Evolutionary conservation across 2,329 filamentous ascomycete genomes (phyloP).

Genomic region (Pseudogymnoascus verrucosus): DNA sequence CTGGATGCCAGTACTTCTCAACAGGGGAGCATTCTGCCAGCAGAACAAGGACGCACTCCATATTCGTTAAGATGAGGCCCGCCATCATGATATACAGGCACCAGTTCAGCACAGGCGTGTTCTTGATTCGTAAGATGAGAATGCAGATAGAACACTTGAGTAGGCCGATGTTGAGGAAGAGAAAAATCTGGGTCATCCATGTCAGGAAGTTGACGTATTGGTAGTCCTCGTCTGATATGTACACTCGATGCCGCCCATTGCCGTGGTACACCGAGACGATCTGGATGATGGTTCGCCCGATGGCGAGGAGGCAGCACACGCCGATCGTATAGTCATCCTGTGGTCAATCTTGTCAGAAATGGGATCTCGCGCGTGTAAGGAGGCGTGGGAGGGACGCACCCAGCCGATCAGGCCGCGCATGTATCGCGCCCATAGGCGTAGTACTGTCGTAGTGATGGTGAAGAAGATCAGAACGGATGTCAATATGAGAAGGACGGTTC

Average conservation of each 20-base stretch:
- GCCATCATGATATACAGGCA: too few relatives aligned
- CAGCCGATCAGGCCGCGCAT: constrained; percentile 26
- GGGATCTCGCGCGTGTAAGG: neutral
- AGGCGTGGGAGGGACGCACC: constrained; percentile 10
- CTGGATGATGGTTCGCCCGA: constrained; percentile 28
- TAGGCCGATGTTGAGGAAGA: constrained; percentile 33
- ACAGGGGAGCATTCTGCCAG: too few relatives aligned
- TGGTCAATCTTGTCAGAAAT: neutral
- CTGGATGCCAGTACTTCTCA: too few relatives aligned
- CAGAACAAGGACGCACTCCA: too few relatives aligned
- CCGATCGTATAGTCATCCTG: constrained; percentile 32
- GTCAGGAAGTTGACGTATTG: constrained; percentile 31
- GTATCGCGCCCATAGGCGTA: constrained; percentile 28
- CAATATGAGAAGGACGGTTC: constrained; percentile 27
- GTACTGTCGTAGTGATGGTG: constrained; percentile 26
- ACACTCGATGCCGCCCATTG: constrained; percentile 34
- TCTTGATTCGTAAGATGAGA: constrained; percentile 28
- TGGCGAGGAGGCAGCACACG: constrained; percentile 25
- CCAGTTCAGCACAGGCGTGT: too few relatives aligned
- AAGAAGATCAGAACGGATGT: constrained; percentile 29
- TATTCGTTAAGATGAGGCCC: too few relatives aligned
- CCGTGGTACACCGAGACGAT: constrained; percentile 29
- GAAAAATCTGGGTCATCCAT: constrained; percentile 34
- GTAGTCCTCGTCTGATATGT: constrained; percentile 27
- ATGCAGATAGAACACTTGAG: constrained; percentile 37